Evolutionary conservation across 371 early-diverging fungal species (phyloP).

Genomic region (Rhizopus delemar): DNA sequence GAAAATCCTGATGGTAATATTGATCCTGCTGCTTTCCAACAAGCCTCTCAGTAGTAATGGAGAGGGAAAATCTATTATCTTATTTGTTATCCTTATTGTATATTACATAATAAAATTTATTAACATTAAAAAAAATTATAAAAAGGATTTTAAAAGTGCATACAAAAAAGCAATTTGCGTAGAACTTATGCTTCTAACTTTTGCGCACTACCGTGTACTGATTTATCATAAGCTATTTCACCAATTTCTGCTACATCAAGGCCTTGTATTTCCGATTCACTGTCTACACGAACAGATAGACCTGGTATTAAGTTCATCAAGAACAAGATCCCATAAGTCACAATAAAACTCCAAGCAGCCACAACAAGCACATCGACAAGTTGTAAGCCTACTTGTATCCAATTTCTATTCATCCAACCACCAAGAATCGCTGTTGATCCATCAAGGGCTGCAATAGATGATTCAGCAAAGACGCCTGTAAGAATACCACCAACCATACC

Average conservation of each 20-base stretch:
- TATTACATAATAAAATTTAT: too few species aligned
- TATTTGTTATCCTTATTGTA: too few species aligned
- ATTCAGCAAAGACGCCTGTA: constrained; percentile 89
- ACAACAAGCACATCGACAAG: constrained; percentile 75
- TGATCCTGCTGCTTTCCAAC: too few species aligned
- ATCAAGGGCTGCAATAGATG: constrained; percentile 71
- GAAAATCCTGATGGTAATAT: too few species aligned
- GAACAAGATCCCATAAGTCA: constrained; percentile 73
- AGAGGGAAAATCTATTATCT: too few species aligned
- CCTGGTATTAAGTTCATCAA: constrained; percentile 83
- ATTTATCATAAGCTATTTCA: constrained; percentile 63
- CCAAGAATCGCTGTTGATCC: constrained; percentile 67
- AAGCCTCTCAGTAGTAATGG: too few species aligned
- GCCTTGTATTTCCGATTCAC: constrained; percentile 70
- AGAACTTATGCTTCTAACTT: too few species aligned
- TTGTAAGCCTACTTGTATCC: constrained; percentile 80
- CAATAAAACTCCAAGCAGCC: constrained; percentile 76
- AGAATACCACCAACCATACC: constrained; percentile 82
- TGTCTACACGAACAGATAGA: constrained; percentile 69
- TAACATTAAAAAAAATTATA: too few species aligned
- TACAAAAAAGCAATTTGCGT: too few species aligned
- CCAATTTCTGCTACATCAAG: constrained; percentile 81
- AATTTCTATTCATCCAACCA: constrained; percentile 85
- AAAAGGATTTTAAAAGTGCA: too few species aligned
- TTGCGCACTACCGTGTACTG: too few species aligned